A percentile compares a stretch with the other conserved stretches of the same genome.
phyloP scores from a whole-genome alignment of 2,329 filamentous ascomycete species.

The Aspergillus sp. region DNA sequence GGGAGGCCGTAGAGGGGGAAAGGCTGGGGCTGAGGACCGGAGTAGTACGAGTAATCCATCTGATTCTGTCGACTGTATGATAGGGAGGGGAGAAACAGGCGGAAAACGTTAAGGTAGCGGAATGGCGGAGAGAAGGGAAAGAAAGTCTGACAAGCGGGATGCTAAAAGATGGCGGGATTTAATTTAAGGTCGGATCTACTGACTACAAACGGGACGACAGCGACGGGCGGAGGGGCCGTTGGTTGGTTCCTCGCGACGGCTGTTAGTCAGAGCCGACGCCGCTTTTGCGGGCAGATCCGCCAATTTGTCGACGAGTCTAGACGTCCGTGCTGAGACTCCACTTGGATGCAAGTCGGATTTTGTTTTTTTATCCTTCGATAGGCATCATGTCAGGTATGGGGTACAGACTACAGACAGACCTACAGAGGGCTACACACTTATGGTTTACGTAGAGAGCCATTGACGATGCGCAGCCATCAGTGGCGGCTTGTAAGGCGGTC shows the following conservation, averaged over 20 bases:
- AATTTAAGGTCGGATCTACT: background rate
- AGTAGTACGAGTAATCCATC: constrained; percentile 61
- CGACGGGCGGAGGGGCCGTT: background rate
- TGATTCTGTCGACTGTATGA: background rate
- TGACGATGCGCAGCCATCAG: too few species aligned
- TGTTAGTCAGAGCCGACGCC: background rate
- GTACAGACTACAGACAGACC: too few species aligned
- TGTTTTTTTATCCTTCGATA: too few species aligned
- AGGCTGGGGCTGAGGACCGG: constrained; percentile 40
- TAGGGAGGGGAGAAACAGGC: too few species aligned
- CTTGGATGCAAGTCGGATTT: too few species aligned
- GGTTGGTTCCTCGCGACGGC: background rate
- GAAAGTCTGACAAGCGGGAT: background rate
- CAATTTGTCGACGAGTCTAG: background rate
- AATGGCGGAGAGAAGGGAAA: background rate
- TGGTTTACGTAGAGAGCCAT: too few species aligned
- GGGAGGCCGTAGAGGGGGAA: constrained; percentile 54
- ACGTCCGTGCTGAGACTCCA: background rate
- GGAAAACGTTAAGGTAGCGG: background rate
- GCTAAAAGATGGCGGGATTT: background rate
- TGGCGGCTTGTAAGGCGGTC: too few species aligned
- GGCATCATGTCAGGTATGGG: too few species aligned
- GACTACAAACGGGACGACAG: too few species aligned
- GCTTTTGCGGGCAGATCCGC: background rate
- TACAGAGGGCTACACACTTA: too few species aligned